phyloP scores from a whole-genome alignment of 345 rosid species.

The Moricandia arvensis region DNA sequence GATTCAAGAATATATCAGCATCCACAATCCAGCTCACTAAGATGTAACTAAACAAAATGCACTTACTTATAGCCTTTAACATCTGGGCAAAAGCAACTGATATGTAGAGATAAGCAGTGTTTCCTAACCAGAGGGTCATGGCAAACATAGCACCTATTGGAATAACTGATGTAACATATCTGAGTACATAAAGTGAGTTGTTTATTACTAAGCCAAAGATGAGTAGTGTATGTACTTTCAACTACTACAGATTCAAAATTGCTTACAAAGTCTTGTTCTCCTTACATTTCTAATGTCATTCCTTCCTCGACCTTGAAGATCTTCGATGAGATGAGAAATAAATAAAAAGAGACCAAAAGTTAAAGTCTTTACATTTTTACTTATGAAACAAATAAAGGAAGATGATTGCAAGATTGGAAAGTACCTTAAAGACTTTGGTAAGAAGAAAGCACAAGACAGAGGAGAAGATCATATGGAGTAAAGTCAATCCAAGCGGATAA shows the following conservation, averaged over 20 bases:
- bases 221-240: slow-evolving; percentile 10
- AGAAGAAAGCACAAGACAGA: slow-evolving; percentile 80
- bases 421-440: slow-evolving; percentile 82
- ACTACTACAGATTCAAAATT: slow-evolving; percentile 24
- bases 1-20: slow-evolving; percentile 28
- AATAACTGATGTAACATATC: slow-evolving; percentile 57
- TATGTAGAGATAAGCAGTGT: slow-evolving; percentile 93
- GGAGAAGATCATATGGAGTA: slow-evolving; percentile 92
- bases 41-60: neutral
- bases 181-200: slow-evolving; percentile 34
- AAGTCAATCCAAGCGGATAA: slow-evolving; percentile 94
- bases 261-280: slow-evolving; percentile 25
- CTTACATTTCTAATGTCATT: slow-evolving; percentile 95
- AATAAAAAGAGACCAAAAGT: slow-evolving; percentile 12
- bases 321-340: slow-evolving; percentile 43
- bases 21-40: neutral
- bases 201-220: slow-evolving; percentile 21
- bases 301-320: slow-evolving; percentile 86
- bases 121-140: slow-evolving; percentile 98
- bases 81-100: slow-evolving; percentile 97
- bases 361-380: neutral
- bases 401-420: neutral
- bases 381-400: neutral
- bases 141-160: slow-evolving; percentile 98
- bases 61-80: slow-evolving; percentile 90